These are phyloP conservation scores for Plasmodium sp. DNA, from an alignment of 169 alveolate species.

Conservation along the genomic window DNA sequence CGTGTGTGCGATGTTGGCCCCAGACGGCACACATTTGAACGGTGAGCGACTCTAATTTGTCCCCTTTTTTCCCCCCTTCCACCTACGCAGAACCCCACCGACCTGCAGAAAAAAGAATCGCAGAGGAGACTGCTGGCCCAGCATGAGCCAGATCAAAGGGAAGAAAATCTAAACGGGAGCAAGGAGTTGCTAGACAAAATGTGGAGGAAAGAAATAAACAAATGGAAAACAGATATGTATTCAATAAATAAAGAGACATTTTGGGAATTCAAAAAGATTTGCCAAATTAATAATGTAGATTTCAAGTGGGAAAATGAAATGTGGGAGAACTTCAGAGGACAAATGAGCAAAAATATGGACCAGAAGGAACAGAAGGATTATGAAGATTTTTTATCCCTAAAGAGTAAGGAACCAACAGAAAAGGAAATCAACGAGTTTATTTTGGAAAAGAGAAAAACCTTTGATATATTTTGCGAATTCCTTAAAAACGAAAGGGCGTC, in stretches of 20 bases:
- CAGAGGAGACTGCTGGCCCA: background rate
- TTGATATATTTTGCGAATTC: background rate
- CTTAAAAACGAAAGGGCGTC: background rate
- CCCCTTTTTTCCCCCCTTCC: too few species aligned
- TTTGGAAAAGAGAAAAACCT: background rate
- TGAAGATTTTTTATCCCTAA: background rate
- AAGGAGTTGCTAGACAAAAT: background rate
- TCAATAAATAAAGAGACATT: background rate
- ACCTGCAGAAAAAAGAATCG: background rate
- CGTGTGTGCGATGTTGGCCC: background rate
- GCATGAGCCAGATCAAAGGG: background rate
- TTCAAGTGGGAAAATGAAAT: background rate
- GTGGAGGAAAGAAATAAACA: background rate
- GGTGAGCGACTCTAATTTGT: too few species aligned
- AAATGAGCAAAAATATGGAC: background rate
- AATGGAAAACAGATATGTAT: background rate
- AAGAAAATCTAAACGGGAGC: background rate
- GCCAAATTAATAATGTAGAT: background rate
- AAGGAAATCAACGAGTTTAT: background rate
- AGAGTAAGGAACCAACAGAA: background rate
- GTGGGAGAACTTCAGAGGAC: background rate
- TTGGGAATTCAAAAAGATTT: slow-evolving; percentile 11
- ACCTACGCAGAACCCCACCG: too few species aligned
- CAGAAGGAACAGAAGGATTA: background rate
- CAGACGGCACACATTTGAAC: too few species aligned